Evolutionary conservation across 805 yeast genomes (phyloP), one percentile per base, ranked within the genome.

Genomic region (Candida broadrunensis): DNA sequence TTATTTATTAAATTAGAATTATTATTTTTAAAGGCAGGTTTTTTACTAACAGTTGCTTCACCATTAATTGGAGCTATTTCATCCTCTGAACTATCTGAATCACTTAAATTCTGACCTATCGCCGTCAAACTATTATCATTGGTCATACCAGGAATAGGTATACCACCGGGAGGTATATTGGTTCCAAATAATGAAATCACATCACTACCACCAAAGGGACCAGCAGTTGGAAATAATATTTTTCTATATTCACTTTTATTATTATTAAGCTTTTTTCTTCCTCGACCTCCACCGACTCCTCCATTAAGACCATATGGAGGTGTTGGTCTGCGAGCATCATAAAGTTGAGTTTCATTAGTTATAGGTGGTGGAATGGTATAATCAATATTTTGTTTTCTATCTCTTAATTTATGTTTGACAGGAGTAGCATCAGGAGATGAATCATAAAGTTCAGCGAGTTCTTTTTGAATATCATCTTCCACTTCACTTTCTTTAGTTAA

Each of bases 181-280:
- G 77, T 75, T 5, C 93, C 90, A 61, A 89, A 88, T 23, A 91
- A 67, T 0, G 97, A 84, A 6, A 82, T 76, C 1, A 88, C 95
- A 57, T 91, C 97, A 45, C 91, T 83, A 17, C 99, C 99, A 21
- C 99, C 99, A 70, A 91, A 91, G 1, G 99, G 99, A 0, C 99
- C 99, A 13, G 89, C 88, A 0, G 97, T 91, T 5, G 97, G 95
- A 55, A 86, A 90, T 29, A 93, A 65, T 31, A 96, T 75, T 54
- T 89, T 75, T 31, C 85, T 58, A 40, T 60, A 66, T 32, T 69
- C 75, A 20, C 74, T 77, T 33, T 77, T 78, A 39, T 55, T 56
- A 14, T 69, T 57, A 5, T 64, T 55, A 15, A 72, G 63, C n/a
- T 66, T 61, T 33, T 65, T 51, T 48, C 73, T 67, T 14, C 73